Percentiles rank a stretch among this genome's conserved stretches.
phyloP scores from a whole-genome alignment of 345 rosid genomes.

The Eucalyptus sp. region DNA sequence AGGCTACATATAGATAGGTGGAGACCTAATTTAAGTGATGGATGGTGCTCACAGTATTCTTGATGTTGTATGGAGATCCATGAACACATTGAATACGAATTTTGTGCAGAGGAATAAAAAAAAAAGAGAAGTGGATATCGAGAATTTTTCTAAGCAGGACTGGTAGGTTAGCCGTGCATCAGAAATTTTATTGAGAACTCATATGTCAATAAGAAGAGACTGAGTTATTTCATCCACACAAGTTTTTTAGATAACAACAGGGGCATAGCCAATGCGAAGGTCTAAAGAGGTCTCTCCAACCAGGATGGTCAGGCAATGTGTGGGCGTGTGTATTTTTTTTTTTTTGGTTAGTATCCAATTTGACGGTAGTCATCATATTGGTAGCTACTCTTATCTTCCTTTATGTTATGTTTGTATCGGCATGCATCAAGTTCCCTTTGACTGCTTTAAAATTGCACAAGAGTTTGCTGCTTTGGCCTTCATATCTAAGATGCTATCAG shows the following conservation, averaged over 20 bases:
- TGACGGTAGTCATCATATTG: neutral
- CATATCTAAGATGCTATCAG: neutral
- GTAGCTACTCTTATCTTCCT: neutral
- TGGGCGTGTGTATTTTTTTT: too few relatives aligned
- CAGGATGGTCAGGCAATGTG: neutral
- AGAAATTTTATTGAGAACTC: neutral
- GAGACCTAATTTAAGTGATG: neutral
- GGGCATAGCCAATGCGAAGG: neutral
- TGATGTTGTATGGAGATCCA: neutral
- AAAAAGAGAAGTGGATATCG: neutral
- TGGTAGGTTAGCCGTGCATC: too few relatives aligned
- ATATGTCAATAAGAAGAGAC: neutral
- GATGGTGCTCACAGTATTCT: neutral
- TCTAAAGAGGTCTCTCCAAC: neutral
- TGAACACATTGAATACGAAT: neutral
- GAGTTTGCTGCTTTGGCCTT: neutral
- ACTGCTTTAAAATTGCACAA: fast-evolving
- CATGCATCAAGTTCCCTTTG: neutral
- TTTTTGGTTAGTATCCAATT: neutral
- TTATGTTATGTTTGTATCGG: neutral
- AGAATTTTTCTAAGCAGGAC: too few relatives aligned
- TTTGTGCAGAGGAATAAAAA: neutral
- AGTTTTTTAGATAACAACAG: fast-evolving
- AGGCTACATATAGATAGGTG: neutral
- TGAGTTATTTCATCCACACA: neutral